Evolutionary conservation across 2,329 filamentous ascomycete species (phyloP), one percentile per base, ranked within the genome.

Genomic region (Fusarium tuaranense): DNA sequence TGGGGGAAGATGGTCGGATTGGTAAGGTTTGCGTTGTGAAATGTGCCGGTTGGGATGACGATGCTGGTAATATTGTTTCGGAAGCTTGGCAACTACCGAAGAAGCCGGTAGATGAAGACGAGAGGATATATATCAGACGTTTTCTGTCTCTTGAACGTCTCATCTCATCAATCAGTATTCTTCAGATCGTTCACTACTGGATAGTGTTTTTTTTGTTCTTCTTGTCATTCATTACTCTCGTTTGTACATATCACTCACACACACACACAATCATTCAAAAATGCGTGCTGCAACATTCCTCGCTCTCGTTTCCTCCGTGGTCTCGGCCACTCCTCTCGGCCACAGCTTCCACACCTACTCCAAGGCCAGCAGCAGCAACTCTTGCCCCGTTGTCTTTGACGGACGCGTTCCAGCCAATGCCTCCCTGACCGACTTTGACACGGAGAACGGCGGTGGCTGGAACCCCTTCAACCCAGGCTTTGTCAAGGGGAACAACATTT

Each of bases 401-500:
- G 87, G 86, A 25, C 84, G 87, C 18, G 76, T 88, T 2, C 83
- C 86, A 2, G 71, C 78, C 8, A 81, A 79, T 41, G 83, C 84
- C 38, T 80, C 79, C 7, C 73, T 82, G 14, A 79, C 81, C 59
- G 79, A 82, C 9, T 88, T 89, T 65, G 86, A 87, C 74, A 76
- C 75, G 7, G 79, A 80, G 59, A 84, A 82, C 38, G 80, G 82
- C 68, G 75, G 76, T 34, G 76, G 69, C 18, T 77, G 73, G 73
- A 77, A 77, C 68, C 81, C 87, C 32, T 91, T 86, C 82, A 88
- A 86, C 81, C 84, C 88, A 0, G 81, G 80, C 67, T 89, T 84
- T 75, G 87, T 90, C 63, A 86, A 89, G 75, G 89, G 88, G 55
- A 82, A 87, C 84, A 85, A 86, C 73, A 81, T 90, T 25, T 86